Evolutionary conservation across 140 eudicot species (phyloP), one percentile per base, ranked within the genome.

Genomic region (Flaveria floridana): DNA sequence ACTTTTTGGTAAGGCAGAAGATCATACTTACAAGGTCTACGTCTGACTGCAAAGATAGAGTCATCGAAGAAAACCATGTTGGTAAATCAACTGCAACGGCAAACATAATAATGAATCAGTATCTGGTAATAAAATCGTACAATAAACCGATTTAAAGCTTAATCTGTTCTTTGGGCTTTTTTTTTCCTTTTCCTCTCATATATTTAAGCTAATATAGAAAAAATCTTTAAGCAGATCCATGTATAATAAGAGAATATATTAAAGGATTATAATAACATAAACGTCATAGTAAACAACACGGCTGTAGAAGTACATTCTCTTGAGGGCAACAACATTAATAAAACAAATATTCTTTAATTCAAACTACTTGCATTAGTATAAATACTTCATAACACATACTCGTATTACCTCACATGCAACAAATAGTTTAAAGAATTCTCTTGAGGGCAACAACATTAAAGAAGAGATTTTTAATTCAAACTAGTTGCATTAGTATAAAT

Each of bases 61-160:
- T 75, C 77, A 71, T 39, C 1, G 68, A 75, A 79, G 87, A 74
- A 74, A 83, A 83, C 79, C 82, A 71, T 18, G 84, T 62, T 79
- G 87, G 84, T 71, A 83, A 71, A 70, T 79, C 84, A 79, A 83
- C 87, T 83, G 72, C 58, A 75, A 73, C 10, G 62, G 69, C 21
- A 74, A 80, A 74, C 56, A 67, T 4, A 30, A 57, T 42, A 48
- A 16, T 15, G 65, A 80, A 64, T 66, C 16, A 80, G 30, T 55
- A 72, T 57, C 39, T 3, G 16, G 46, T 47, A 68, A 69, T 8
- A 63, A 71, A 9, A 16, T 0, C 30, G 39, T 44, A 63, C 37
- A 42, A 55, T 57, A 68, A 41, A 76, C 55, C 66, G 64, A 15
- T 20, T 16, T 39, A 55, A 21, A 56, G 16, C 12, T 26, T 67